A percentile compares a stretch with the other conserved stretches of the same genome.
Conservation (phyloP, 805 yeast genomes). For the Scheffersomyces coipomensis region DNA sequence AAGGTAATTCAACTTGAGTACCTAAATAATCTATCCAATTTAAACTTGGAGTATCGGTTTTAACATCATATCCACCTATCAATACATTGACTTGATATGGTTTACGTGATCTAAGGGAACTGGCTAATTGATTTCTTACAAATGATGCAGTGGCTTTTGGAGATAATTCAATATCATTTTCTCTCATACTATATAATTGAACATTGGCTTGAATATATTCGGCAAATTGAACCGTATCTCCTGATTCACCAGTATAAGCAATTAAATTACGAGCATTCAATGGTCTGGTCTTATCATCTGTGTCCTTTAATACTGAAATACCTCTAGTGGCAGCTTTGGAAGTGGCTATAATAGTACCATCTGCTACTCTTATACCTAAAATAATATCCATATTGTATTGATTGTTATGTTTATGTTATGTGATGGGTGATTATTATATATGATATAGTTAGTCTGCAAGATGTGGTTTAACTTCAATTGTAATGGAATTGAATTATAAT, state of each 20-base stretch:
- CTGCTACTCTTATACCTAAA: constrained; percentile 79
- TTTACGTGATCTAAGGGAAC: constrained; percentile 79
- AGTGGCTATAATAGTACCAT: constrained; percentile 86
- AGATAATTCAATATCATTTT: constrained; percentile 69
- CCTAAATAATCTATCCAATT: constrained; percentile 95
- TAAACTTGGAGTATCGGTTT: constrained; percentile 58
- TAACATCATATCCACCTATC: constrained; percentile 76
- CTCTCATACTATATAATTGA: constrained; percentile 83
- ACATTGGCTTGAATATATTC: constrained; percentile 92
- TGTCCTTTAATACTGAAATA: constrained; percentile 39
- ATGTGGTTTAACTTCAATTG: no score
- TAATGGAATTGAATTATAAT: no score
- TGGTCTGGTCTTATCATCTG: constrained; percentile 48
- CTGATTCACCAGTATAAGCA: constrained; percentile 94
- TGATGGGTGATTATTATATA: no score
- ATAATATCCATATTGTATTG: constrained; percentile 72
- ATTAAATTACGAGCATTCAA: constrained; percentile 75
- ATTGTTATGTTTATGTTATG: neutral
- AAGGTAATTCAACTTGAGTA: constrained; percentile 85
- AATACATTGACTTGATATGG: constrained; percentile 95
- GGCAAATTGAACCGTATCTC: constrained; percentile 94
- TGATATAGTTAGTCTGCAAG: no score
- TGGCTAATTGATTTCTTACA: constrained; percentile 84
- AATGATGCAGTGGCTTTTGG: constrained; percentile 87
- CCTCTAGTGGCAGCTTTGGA: constrained; percentile 87